Percentiles rank a stretch among this genome's conserved stretches.
Conservation (phyloP, 208 protist genomes). For the Leishmania aethiopica region DNA sequence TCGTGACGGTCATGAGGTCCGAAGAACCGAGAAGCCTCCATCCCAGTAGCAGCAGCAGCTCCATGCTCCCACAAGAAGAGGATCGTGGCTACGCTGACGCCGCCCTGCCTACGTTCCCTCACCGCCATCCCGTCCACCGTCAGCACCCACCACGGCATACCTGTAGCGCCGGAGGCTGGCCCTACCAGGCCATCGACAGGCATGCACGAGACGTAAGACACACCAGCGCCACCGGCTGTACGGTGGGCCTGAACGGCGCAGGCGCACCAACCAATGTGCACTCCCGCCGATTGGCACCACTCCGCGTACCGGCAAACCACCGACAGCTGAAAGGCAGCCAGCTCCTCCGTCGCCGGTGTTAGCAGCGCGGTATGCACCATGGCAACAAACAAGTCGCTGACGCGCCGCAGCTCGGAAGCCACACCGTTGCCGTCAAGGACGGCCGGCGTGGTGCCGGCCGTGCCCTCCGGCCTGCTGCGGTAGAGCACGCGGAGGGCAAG, state of each 20-base stretch:
- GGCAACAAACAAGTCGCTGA: constrained; percentile 7
- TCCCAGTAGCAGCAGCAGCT: background rate
- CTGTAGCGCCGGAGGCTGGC: background rate
- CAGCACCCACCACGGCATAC: constrained; percentile 15
- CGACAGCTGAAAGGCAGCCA: constrained; percentile 19
- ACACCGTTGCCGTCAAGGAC: background rate
- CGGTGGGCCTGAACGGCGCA: constrained; percentile 11
- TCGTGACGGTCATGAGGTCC: background rate
- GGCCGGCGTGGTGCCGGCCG: background rate
- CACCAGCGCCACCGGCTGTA: background rate
- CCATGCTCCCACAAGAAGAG: constrained; percentile 15
- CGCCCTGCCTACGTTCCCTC: background rate
- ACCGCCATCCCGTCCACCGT: constrained; percentile 14
- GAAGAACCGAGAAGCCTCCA: background rate
- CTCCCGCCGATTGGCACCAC: constrained; percentile 27
- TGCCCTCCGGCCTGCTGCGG: background rate
- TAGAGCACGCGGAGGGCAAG: constrained; percentile 4
- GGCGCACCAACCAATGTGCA: constrained; percentile 23
- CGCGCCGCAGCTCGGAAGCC: background rate
- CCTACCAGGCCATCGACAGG: background rate
- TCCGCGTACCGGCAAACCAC: constrained; percentile 7
- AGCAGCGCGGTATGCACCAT: constrained; percentile 7
- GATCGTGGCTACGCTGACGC: background rate
- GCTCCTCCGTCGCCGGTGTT: constrained; percentile 10
- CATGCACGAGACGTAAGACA: constrained; percentile 5